Conservation (phyloP, 441 rosid species). For the Arabidopsis lyrata region DNA sequence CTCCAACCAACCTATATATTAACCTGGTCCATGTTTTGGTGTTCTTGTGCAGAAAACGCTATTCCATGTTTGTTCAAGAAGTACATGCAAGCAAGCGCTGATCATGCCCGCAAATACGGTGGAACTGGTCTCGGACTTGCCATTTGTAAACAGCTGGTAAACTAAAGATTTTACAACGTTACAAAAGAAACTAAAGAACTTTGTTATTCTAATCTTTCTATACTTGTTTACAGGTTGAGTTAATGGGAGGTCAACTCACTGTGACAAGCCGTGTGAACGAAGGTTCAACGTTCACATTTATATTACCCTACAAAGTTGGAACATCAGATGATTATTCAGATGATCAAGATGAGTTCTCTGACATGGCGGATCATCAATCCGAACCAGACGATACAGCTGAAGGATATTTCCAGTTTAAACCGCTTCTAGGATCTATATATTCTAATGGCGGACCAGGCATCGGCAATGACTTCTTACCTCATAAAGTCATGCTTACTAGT, state of each 20-base stretch:
- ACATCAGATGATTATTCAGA: constrained; percentile 62
- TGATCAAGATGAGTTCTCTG: constrained; percentile 64
- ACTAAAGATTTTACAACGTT: not conserved
- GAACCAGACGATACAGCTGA: constrained; percentile 67
- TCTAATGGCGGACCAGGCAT: constrained; percentile 65
- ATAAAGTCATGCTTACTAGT: constrained; percentile 45
- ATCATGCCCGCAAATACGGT: constrained; percentile 94
- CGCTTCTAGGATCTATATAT: constrained; percentile 73
- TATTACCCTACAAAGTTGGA: constrained; percentile 86
- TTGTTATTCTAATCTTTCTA: not conserved
- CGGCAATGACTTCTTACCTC: constrained; percentile 54
- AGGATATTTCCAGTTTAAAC: constrained; percentile 84
- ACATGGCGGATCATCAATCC: constrained; percentile 64
- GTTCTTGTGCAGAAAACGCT: constrained; percentile 70
- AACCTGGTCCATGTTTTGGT: constrained; percentile 23
- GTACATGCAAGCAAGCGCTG: constrained; percentile 97
- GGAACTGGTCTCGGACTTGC: constrained; percentile 99
- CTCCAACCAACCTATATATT: not conserved
- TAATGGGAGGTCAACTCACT: constrained; percentile 92
- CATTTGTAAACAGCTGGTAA: constrained; percentile 95
- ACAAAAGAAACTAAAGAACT: not conserved
- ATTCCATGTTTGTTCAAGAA: constrained; percentile 80
- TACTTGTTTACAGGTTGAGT: constrained; percentile 69
- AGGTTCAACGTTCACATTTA: constrained; percentile 91
- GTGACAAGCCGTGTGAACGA: constrained; percentile 77